Conservation (phyloP, 768 basidiomycete genomes). For the Gelatoporia subvermispora region DNA sequence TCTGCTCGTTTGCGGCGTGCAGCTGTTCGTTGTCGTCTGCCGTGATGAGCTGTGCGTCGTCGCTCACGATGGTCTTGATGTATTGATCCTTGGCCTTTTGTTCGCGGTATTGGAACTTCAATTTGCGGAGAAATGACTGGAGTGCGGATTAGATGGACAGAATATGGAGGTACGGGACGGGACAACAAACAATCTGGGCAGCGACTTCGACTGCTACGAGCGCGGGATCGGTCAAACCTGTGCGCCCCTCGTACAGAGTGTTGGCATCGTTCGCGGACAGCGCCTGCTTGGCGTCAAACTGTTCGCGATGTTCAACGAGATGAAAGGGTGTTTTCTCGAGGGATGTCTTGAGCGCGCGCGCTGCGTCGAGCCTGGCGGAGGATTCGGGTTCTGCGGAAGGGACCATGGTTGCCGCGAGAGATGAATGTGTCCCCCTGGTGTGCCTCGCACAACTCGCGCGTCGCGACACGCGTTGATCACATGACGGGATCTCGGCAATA, state of each 20-base stretch:
- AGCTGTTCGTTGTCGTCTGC: conserved; percentile 75
- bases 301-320: conserved; percentile 13
- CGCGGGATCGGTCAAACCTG: conserved; percentile 16
- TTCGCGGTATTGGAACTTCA: conserved; percentile 87
- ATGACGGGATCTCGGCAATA: no score
- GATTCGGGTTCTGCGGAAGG: conserved; percentile 7
- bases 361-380: conserved; percentile 13
- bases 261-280: conserved; percentile 9
- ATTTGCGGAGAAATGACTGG: conserved; percentile 69
- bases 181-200: conserved; percentile 50
- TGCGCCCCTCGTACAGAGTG: conserved; percentile 9
- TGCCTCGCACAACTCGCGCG: no score
- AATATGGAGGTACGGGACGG: background rate
- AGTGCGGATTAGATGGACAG: background rate
- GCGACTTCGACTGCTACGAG: conserved; percentile 55
- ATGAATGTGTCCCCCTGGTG: no score
- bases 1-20: conserved; percentile 53
- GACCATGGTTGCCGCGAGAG: background rate
- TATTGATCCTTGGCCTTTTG: conserved; percentile 90
- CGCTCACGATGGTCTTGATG: conserved; percentile 79
- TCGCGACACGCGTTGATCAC: no score
- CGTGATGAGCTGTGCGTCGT: conserved; percentile 77
- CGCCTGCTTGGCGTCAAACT: conserved; percentile 14
- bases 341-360: conserved; percentile 9
- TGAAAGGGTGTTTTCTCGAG: conserved; percentile 11